Conservation (phyloP, 2,329 filamentous ascomycete genomes). For the Ciborinia camelliae region DNA sequence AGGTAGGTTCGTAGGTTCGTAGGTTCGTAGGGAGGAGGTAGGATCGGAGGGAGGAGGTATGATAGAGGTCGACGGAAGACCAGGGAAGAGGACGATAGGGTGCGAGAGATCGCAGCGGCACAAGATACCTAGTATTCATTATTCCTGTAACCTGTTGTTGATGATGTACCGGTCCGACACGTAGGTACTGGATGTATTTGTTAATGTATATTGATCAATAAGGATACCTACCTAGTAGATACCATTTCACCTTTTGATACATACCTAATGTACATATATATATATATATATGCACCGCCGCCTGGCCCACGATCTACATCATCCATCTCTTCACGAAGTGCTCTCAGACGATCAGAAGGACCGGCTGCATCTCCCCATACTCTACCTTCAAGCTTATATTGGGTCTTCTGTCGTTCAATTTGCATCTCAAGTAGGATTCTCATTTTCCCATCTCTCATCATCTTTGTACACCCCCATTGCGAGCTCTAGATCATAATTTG, state of each 20-base stretch:
- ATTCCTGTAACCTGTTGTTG: no score
- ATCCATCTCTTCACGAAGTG: conserved; percentile 94
- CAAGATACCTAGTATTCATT: no score
- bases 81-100: conserved; percentile 79
- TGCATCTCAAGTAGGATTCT: conserved; percentile 82
- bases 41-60: no score
- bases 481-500: conserved; percentile 60
- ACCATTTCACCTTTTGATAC: no score
- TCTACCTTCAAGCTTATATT: conserved; percentile 93
- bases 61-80: conserved; percentile 77
- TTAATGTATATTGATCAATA: no score
- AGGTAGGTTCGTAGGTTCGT: no score
- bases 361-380: conserved; percentile 79
- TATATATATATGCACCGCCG: no score
- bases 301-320: conserved; percentile 46
- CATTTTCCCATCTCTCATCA: conserved; percentile 73
- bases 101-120: conserved; percentile 65
- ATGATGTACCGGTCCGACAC: no score
- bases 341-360: conserved; percentile 87
- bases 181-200: no score
- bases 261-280: no score
- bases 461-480: conserved; percentile 64
- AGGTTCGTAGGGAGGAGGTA: no score
- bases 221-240: no score
- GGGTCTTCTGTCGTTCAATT: conserved; percentile 93